Conservation (phyloP, 1,284 basidiomycete genomes). For the Malassezia pachydermatis region DNA sequence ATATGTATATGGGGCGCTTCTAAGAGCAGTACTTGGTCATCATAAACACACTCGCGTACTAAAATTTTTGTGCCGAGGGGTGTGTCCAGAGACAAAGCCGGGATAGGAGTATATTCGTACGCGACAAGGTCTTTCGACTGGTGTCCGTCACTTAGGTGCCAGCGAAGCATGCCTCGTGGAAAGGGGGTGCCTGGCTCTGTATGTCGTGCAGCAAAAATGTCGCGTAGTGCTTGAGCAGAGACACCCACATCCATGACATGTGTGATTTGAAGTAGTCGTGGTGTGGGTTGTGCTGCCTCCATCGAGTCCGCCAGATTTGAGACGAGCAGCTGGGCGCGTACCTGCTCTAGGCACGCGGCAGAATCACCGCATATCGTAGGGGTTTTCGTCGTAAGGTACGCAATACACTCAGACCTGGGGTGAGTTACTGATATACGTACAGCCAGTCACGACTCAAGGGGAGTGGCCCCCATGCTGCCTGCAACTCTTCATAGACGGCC, state of each 20-base stretch:
- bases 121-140: not conserved
- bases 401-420: conserved; percentile 10
- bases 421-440: conserved; percentile 2
- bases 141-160: conserved; percentile 9
- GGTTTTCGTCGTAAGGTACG: not conserved
- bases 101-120: conserved; percentile 9
- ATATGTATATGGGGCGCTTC: not conserved
- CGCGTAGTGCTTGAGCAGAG: conserved; percentile 9
- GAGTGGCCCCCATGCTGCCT: not conserved
- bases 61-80: conserved; percentile 13
- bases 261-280: conserved; percentile 4
- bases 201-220: not conserved
- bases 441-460: conserved; percentile 14
- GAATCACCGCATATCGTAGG: not conserved
- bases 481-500: not conserved
- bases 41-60: not conserved
- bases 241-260: conserved; percentile 13
- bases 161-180: conserved; percentile 15
- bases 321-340: conserved; percentile 11
- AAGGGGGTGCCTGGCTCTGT: not conserved
- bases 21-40: conserved; percentile 1
- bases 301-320: conserved; percentile 13
- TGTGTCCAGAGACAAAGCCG: not conserved
- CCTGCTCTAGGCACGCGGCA: not conserved
- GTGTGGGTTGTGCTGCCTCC: not conserved